These are phyloP conservation scores for Leishmania turanica DNA, from an alignment of 208 protist species.

Conservation along the genomic window DNA sequence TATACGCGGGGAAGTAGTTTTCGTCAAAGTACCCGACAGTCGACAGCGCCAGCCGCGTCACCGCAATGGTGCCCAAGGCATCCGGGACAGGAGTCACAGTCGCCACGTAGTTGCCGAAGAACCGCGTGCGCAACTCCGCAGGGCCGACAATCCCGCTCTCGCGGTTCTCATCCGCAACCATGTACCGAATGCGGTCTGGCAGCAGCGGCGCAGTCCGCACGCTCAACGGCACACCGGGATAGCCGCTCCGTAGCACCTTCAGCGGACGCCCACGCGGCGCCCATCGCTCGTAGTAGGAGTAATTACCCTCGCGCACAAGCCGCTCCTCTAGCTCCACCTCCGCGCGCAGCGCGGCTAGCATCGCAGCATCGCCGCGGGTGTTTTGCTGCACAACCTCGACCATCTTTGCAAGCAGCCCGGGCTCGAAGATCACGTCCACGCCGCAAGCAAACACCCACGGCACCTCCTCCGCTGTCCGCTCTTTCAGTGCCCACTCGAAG, in stretches of 20 bases:
- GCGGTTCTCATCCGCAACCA: slow-evolving; percentile 26
- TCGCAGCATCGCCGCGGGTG: slow-evolving; percentile 27
- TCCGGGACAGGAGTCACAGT: slow-evolving; percentile 22
- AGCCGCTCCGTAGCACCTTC: slow-evolving; percentile 39
- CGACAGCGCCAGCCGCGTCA: slow-evolving; percentile 39
- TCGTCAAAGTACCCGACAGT: slow-evolving; percentile 46
- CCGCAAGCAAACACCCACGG: slow-evolving; percentile 43
- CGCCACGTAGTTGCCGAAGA: slow-evolving; percentile 32
- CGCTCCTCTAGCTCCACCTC: slow-evolving; percentile 41
- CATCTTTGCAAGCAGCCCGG: slow-evolving; percentile 26
- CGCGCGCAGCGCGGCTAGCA: slow-evolving; percentile 27
- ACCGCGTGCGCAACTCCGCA: slow-evolving; percentile 14
- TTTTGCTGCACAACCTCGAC: slow-evolving; percentile 15
- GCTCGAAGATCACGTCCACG: slow-evolving; percentile 41
- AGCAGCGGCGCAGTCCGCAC: slow-evolving; percentile 40
- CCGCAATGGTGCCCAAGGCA: slow-evolving; percentile 17
- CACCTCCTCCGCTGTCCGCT: slow-evolving; percentile 28
- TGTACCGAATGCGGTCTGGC: slow-evolving; percentile 44
- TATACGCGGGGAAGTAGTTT: slow-evolving; percentile 48
- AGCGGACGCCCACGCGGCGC: slow-evolving; percentile 33
- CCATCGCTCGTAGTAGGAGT: slow-evolving; percentile 34
- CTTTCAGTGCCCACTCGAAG: slow-evolving; percentile 31
- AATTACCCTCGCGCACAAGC: slow-evolving; percentile 16
- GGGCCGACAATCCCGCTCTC: not conserved
- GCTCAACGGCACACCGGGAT: slow-evolving; percentile 30